phyloP scores from a whole-genome alignment of 2,329 filamentous ascomycete genomes.

The Venturia asperata region DNA sequence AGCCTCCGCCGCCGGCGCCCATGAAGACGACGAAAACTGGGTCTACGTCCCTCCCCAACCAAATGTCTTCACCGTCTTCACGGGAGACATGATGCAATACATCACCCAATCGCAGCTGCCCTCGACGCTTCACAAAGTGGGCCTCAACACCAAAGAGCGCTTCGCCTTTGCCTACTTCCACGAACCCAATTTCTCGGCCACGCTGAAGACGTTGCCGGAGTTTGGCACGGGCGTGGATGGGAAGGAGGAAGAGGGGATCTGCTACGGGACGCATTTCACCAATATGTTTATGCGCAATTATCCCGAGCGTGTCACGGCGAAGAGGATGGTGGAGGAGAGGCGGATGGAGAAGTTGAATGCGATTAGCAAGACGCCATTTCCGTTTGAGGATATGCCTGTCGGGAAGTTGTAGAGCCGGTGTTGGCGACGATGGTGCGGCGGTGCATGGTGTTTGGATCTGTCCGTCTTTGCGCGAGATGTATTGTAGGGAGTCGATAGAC shows the following conservation, averaged over 20 bases:
- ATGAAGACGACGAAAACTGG: conserved; percentile 43
- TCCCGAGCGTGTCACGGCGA: conserved; percentile 41
- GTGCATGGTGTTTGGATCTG: neutral
- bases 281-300: conserved; percentile 48
- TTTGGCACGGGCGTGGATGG: conserved; percentile 23
- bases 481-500: too few species aligned
- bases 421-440: neutral
- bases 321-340: conserved; percentile 24
- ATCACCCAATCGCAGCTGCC: conserved; percentile 41
- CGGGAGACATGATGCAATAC: conserved; percentile 49
- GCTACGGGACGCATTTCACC: conserved; percentile 48
- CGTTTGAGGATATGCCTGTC: neutral
- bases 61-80: conserved; percentile 45
- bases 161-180: conserved; percentile 48
- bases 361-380: conserved; percentile 11
- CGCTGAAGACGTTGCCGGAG: conserved; percentile 38
- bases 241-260: conserved; percentile 33
- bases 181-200: conserved; percentile 44
- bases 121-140: conserved; percentile 47
- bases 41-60: conserved; percentile 42
- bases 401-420: neutral
- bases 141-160: conserved; percentile 42
- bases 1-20: conserved; percentile 38
- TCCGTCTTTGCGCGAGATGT: too few species aligned
- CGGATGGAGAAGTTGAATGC: conserved; percentile 20